A percentile compares a stretch with the other conserved stretches of the same genome.
Conservation (phyloP, 2,329 filamentous ascomycete species). For the Colletotrichum simmondsii region DNA sequence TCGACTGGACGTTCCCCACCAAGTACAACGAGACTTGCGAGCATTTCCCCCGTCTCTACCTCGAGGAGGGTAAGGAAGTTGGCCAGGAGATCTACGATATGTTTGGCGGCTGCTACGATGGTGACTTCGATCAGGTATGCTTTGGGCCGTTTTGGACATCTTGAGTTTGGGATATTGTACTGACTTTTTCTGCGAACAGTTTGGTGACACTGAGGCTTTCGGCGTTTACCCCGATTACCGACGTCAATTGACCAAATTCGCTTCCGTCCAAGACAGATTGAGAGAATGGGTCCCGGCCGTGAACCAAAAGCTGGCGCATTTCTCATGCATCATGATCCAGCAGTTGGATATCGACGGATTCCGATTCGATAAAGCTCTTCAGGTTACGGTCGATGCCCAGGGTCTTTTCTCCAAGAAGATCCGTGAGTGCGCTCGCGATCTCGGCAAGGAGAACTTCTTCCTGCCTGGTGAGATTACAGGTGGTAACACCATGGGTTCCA, state of each 20-base stretch:
- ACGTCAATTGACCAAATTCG: constrained; percentile 73
- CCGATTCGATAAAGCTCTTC: constrained; percentile 75
- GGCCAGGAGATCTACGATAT: constrained; percentile 55
- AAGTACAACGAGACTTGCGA: constrained; percentile 61
- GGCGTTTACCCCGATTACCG: constrained; percentile 72
- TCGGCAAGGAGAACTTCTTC: constrained; percentile 73
- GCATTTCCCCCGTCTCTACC: constrained; percentile 70
- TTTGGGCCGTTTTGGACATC: too few species aligned
- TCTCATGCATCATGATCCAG: constrained; percentile 71
- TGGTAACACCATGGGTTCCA: constrained; percentile 68
- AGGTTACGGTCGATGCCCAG: constrained; percentile 70
- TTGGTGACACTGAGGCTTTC: constrained; percentile 72
- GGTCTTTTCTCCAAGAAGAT: constrained; percentile 68
- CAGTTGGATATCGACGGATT: constrained; percentile 74
- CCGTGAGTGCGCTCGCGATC: constrained; percentile 63
- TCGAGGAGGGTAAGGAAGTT: constrained; percentile 64
- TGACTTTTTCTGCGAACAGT: constrained; percentile 41
- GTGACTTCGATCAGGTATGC: constrained; percentile 66
- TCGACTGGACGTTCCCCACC: constrained; percentile 67
- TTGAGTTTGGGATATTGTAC: not conserved
- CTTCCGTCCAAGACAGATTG: constrained; percentile 74
- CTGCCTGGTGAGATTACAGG: constrained; percentile 73
- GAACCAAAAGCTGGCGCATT: constrained; percentile 65
- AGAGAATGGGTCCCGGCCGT: constrained; percentile 72
- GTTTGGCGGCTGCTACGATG: constrained; percentile 68